These are phyloP conservation scores for Coniochaeta prunicola DNA, from an alignment of 2,329 filamentous ascomycete species.

Conservation along the genomic window DNA sequence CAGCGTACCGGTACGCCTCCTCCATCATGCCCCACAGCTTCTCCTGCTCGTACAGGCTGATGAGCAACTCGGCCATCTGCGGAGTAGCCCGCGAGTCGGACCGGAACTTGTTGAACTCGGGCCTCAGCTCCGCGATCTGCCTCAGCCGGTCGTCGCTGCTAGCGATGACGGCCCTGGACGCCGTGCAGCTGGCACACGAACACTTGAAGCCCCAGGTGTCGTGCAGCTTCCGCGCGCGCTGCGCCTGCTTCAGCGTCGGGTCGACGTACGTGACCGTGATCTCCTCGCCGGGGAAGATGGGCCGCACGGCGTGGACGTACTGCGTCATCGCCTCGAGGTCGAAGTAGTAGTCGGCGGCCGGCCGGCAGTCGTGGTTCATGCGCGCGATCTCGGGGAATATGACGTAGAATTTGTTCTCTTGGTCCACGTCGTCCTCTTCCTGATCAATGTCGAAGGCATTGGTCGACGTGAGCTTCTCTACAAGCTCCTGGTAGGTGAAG, in stretches of 20 bases:
- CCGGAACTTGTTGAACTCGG: conserved; percentile 23
- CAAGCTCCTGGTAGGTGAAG: conserved; percentile 16
- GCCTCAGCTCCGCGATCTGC: conserved; percentile 22
- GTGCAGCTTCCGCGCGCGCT: conserved; percentile 22
- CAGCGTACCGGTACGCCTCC: conserved; percentile 29
- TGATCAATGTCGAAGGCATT: conserved; percentile 31
- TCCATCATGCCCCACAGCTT: conserved; percentile 23
- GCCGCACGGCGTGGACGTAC: conserved; percentile 28
- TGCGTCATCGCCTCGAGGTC: conserved; percentile 29
- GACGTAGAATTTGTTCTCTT: conserved; percentile 23
- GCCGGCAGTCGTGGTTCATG: conserved; percentile 37
- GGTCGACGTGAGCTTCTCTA: conserved; percentile 28
- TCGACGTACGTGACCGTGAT: conserved; percentile 36
- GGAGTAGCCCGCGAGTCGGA: conserved; percentile 21
- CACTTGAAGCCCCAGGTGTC: conserved; percentile 32
- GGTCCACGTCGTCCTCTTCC: conserved; percentile 18
- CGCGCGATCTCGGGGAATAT: conserved; percentile 33
- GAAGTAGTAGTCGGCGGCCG: conserved; percentile 36
- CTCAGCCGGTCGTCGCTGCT: conserved; percentile 30
- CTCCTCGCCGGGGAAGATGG: conserved; percentile 33
- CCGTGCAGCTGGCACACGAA: conserved; percentile 29
- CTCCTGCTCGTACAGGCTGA: conserved; percentile 33
- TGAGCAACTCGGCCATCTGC: conserved; percentile 29
- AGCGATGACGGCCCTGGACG: conserved; percentile 13
- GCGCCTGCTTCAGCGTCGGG: conserved; percentile 19